These are phyloP conservation scores for Chloris gayana DNA, from an alignment of 176 grass and related monocot species.

Conservation along the genomic window DNA sequence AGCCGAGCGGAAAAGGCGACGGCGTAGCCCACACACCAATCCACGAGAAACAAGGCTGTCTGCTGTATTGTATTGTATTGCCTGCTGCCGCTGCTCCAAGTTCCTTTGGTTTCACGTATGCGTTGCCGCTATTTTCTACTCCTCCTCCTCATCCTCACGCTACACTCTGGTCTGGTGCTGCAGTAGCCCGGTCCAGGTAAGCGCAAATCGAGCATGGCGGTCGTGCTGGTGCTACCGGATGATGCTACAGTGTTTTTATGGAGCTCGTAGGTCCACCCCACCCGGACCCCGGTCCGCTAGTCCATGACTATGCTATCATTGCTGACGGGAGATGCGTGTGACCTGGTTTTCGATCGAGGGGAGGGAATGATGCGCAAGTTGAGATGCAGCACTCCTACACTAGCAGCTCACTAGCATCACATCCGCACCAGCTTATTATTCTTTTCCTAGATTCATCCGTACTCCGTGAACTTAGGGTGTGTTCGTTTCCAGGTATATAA, in stretches of 20 bases:
- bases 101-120: constrained; percentile 77
- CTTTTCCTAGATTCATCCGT: too few relatives aligned
- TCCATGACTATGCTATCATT: not conserved
- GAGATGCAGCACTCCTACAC: not conserved
- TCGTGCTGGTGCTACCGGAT: not conserved
- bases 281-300: not conserved
- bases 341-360: not conserved
- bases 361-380: too few relatives aligned
- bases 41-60: not conserved
- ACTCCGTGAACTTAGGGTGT: too few relatives aligned
- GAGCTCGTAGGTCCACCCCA: constrained; percentile 4
- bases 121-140: constrained; percentile 30
- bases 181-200: constrained; percentile 34
- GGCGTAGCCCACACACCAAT: constrained; percentile 21
- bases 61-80: not conserved
- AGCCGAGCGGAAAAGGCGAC: constrained; percentile 33
- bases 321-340: constrained; percentile 7
- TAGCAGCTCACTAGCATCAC: not conserved
- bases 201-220: too few relatives aligned
- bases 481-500: too few relatives aligned
- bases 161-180: too few relatives aligned
- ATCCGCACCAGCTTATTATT: too few relatives aligned
- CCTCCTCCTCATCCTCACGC: too few relatives aligned
- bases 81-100: not conserved
- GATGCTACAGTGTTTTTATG: not conserved